These are phyloP conservation scores for Cenchrus purpureus DNA, from an alignment of 176 grass and related monocot species.

Conservation along the genomic window DNA sequence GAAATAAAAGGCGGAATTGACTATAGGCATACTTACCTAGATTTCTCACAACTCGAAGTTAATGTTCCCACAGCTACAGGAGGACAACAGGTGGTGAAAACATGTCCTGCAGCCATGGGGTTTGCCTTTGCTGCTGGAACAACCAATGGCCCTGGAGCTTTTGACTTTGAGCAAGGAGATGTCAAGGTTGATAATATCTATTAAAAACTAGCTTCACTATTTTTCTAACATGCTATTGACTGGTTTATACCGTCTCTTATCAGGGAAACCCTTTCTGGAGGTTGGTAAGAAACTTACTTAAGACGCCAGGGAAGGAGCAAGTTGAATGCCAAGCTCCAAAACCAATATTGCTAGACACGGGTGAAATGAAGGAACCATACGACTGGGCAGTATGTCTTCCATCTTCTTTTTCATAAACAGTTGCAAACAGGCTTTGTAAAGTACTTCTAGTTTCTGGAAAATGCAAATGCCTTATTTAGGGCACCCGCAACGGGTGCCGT, in stretches of 20 bases:
- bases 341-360: constrained; percentile 96
- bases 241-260: constrained; percentile 37
- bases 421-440: not conserved
- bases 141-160: constrained; percentile 95
- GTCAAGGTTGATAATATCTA: constrained; percentile 60
- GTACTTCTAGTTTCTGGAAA: not conserved
- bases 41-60: constrained; percentile 87
- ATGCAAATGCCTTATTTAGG: not conserved
- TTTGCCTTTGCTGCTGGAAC: constrained; percentile 98
- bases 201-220: constrained; percentile 32
- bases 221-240: constrained; percentile 31
- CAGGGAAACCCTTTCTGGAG: constrained; percentile 98
- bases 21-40: constrained; percentile 78
- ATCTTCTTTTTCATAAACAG: constrained; percentile 18
- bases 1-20: constrained; percentile 80
- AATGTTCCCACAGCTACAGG: constrained; percentile 57
- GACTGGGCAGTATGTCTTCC: constrained; percentile 84
- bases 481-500: no score
- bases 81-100: constrained; percentile 62
- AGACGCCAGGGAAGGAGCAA: constrained; percentile 79
- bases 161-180: constrained; percentile 98
- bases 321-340: constrained; percentile 86
- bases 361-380: constrained; percentile 95
- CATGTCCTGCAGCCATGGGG: constrained; percentile 96
- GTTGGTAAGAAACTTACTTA: constrained; percentile 85